These are phyloP conservation scores for Corymbia citriodora DNA, from an alignment of 441 rosid genomes.

Conservation along the genomic window DNA sequence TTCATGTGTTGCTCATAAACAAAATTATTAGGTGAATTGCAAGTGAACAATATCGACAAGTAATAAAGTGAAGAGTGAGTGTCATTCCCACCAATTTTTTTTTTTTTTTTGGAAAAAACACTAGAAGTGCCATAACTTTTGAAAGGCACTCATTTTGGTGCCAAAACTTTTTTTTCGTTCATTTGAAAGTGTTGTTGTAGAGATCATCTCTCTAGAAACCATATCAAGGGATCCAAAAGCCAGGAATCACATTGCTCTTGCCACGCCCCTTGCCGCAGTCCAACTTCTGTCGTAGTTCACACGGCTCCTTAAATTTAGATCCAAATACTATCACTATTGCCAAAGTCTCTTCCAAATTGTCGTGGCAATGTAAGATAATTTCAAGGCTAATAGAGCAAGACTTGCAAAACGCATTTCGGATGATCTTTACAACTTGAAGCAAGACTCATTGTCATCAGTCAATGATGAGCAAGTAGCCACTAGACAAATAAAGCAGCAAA, in stretches of 20 bases:
- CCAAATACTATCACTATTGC: background rate
- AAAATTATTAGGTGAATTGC: no score
- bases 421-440: background rate
- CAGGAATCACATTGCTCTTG: background rate
- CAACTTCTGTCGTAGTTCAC: background rate
- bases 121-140: no score
- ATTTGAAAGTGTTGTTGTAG: background rate
- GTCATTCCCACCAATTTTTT: no score
- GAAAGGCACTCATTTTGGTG: no score
- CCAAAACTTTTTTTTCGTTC: background rate
- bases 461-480: background rate
- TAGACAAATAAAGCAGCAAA: background rate
- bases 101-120: no score
- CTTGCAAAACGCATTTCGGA: background rate
- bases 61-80: no score
- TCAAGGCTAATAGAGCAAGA: background rate
- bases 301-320: background rate
- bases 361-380: background rate
- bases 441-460: background rate
- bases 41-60: no score
- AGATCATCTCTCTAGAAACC: background rate
- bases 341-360: background rate
- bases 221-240: background rate
- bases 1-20: no score
- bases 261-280: background rate